Evolutionary conservation across 148 eudicot genomes (phyloP).

Genomic region (Persicaria maculosa): DNA sequence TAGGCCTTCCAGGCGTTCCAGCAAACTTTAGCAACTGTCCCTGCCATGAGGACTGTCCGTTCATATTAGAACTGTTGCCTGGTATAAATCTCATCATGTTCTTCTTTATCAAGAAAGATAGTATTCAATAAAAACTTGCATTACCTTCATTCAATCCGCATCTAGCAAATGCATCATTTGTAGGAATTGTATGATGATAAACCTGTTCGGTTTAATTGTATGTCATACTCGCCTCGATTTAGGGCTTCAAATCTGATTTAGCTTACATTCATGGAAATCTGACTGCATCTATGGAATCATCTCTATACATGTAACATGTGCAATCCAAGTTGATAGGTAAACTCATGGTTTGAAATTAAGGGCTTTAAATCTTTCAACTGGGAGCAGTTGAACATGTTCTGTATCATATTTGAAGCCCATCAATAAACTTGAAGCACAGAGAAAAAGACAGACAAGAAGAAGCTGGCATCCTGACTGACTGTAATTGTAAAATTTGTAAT

Average conservation of each 20-base stretch:
- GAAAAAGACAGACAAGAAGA: neutral
- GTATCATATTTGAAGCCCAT: neutral
- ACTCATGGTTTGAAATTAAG: too few species aligned
- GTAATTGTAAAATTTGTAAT: slow-evolving; percentile 4
- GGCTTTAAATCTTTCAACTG: too few species aligned
- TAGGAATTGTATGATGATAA: neutral
- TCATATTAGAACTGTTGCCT: too few species aligned
- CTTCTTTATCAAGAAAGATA: too few species aligned
- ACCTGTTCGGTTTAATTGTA: neutral
- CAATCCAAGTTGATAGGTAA: too few species aligned
- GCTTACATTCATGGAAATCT: too few species aligned
- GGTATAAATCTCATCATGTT: too few species aligned
- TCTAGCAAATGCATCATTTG: neutral
- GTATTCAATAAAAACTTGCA: neutral
- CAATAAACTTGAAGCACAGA: neutral
- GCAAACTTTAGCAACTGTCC: slow-evolving; percentile 24
- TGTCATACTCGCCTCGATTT: neutral
- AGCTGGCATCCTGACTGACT: slow-evolving; percentile 11
- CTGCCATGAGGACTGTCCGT: too few species aligned
- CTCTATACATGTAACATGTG: too few species aligned
- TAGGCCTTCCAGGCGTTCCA: slow-evolving; percentile 25
- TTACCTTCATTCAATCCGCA: neutral
- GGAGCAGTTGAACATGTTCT: neutral
- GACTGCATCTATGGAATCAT: too few species aligned
- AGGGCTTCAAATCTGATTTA: neutral